Conservation (phyloP, 352 stramenopile genomes). For the Phytopythium montanum region DNA sequence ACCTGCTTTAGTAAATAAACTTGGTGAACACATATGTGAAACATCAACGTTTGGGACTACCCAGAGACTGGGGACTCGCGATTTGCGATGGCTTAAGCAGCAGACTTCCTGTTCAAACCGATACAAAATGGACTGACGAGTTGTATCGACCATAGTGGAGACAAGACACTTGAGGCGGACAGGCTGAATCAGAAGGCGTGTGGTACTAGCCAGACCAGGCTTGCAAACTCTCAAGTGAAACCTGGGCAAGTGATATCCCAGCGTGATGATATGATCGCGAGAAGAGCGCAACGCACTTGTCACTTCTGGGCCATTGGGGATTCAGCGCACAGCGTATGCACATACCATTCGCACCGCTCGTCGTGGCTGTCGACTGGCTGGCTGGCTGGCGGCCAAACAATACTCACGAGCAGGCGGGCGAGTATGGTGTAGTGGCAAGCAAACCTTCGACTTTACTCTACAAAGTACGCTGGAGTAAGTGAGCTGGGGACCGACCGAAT, state of each 20-base stretch:
- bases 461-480: not conserved
- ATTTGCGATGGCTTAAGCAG: not conserved
- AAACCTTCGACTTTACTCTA: too few species aligned
- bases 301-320: not conserved
- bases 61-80: not conserved
- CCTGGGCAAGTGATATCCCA: conserved; percentile 2
- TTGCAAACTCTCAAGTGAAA: not conserved
- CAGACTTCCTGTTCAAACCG: not conserved
- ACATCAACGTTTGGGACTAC: not conserved
- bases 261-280: conserved; percentile 1
- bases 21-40: not conserved
- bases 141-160: not conserved
- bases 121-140: not conserved
- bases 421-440: too few species aligned
- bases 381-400: too few species aligned
- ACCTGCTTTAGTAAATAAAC: not conserved
- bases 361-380: not conserved
- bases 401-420: too few species aligned
- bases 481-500: not conserved
- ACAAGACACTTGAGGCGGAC: not conserved
- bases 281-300: not conserved
- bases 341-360: not conserved
- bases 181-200: not conserved
- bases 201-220: conserved; percentile 2
- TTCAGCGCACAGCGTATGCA: not conserved